phyloP scores from a whole-genome alignment of 2,329 filamentous ascomycete genomes.

The Fusarium hostae region DNA sequence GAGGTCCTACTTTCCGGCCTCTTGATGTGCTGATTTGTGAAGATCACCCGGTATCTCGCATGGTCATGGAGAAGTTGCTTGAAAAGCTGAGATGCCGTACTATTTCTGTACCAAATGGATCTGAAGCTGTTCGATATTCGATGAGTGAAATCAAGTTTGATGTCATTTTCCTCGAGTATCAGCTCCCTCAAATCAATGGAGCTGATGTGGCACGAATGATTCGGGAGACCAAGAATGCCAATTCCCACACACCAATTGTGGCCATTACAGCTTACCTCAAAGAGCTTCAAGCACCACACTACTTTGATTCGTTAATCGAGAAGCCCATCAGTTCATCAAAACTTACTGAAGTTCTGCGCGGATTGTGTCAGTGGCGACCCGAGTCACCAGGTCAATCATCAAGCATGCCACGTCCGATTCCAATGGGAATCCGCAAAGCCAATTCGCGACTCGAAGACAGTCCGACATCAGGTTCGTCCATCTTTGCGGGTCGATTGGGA shows the following conservation, averaged over 20 bases:
- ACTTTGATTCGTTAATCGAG: slow-evolving; percentile 95
- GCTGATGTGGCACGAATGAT: slow-evolving; percentile 98
- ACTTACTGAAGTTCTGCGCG: slow-evolving; percentile 85
- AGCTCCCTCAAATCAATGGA: slow-evolving; percentile 92
- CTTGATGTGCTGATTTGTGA: slow-evolving; percentile 96
- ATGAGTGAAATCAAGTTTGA: slow-evolving; percentile 99
- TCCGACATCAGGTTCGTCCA: slow-evolving; percentile 81
- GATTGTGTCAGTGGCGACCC: slow-evolving; percentile 93
- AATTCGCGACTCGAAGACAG: slow-evolving; percentile 78
- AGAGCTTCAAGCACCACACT: slow-evolving; percentile 91
- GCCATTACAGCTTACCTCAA: slow-evolving; percentile 98
- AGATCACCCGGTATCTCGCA: slow-evolving; percentile 93
- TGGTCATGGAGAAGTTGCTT: slow-evolving; percentile 98
- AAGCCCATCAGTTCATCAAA: slow-evolving; percentile 96
- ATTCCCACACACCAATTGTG: slow-evolving; percentile 93
- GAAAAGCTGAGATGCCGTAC: slow-evolving; percentile 96
- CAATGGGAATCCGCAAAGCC: slow-evolving; percentile 73
- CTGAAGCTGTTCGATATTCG: slow-evolving; percentile 91
- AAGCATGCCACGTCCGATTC: slow-evolving; percentile 67
- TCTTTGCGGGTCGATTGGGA: slow-evolving; percentile 74
- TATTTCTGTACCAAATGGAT: slow-evolving; percentile 88
- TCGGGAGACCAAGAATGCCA: slow-evolving; percentile 93
- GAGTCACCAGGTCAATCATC: slow-evolving; percentile 64
- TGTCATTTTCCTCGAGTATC: slow-evolving; percentile 98
- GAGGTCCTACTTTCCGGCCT: slow-evolving; percentile 87